Percentiles rank a stretch among this genome's conserved stretches.
Evolutionary conservation across 805 yeast genomes (phyloP).

Genomic region (Nematodospora valgi): DNA sequence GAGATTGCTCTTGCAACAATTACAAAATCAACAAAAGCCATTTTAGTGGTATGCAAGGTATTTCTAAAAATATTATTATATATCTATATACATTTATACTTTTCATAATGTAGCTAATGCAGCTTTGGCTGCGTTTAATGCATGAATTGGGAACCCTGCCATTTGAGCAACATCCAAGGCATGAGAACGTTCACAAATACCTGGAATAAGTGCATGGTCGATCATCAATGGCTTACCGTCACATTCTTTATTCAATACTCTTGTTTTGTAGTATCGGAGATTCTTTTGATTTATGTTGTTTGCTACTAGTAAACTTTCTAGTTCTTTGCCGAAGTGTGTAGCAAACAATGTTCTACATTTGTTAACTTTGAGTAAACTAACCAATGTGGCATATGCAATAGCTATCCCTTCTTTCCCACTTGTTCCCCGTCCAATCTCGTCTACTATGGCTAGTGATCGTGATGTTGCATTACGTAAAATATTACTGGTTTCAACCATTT

Average conservation of each 20-base stretch:
- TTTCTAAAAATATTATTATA: neutral
- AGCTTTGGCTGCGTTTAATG: conserved; percentile 49
- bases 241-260: conserved; percentile 18
- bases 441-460: conserved; percentile 61
- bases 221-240: conserved; percentile 27
- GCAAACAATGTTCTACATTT: conserved; percentile 81
- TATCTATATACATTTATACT: conserved; percentile 5
- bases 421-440: conserved; percentile 85
- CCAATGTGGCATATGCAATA: conserved; percentile 73
- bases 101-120: conserved; percentile 13
- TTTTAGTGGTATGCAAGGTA: neutral
- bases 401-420: conserved; percentile 82
- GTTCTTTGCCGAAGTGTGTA: conserved; percentile 64
- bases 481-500: conserved; percentile 63
- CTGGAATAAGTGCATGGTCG: conserved; percentile 59
- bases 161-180: conserved; percentile 73
- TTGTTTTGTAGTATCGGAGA: conserved; percentile 29
- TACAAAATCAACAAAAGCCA: conserved; percentile 23
- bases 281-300: conserved; percentile 23
- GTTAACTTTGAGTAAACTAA: conserved; percentile 50
- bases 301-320: conserved; percentile 32
- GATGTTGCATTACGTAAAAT: conserved; percentile 56
- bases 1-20: conserved; percentile 10
- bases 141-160: conserved; percentile 73
- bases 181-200: conserved; percentile 71